Percentiles rank a stretch among this genome's conserved stretches.
Conservation (phyloP, 441 rosid genomes). For the Bocquillonia castaneifolia region DNA sequence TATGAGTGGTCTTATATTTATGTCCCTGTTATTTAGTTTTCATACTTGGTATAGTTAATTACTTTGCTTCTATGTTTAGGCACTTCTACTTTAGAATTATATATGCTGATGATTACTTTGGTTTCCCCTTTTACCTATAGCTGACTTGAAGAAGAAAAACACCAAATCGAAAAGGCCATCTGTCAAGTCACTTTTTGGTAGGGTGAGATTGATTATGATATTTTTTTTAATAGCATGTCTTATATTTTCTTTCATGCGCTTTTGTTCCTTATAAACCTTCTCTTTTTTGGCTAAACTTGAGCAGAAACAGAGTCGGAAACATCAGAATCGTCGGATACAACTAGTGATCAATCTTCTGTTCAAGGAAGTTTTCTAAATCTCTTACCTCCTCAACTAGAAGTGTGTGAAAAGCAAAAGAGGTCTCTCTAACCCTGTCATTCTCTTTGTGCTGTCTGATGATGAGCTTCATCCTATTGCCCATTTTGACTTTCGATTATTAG, state of each 20-base stretch:
- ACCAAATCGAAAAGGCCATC: conserved; percentile 88
- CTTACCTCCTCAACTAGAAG: conserved; percentile 38
- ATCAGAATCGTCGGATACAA: conserved; percentile 38
- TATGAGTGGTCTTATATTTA: neutral
- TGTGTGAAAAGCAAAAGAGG: conserved; percentile 30
- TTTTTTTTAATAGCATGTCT: conserved; percentile 9
- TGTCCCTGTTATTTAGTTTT: neutral
- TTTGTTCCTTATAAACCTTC: neutral
- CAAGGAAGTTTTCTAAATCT: conserved; percentile 48
- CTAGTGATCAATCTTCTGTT: conserved; percentile 30
- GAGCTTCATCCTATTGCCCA: conserved; percentile 10
- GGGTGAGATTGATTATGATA: conserved; percentile 15
- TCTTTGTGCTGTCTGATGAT: neutral
- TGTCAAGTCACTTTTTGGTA: conserved; percentile 93
- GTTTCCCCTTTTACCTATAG: conserved; percentile 21
- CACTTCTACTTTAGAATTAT: neutral
- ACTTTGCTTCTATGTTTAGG: neutral
- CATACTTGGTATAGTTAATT: neutral
- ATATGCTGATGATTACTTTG: neutral
- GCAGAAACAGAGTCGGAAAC: conserved; percentile 55
- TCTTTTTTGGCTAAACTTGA: conserved; percentile 10
- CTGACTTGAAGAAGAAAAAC: conserved; percentile 82
- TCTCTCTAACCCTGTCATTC: conserved; percentile 19
- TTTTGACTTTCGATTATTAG: neutral
- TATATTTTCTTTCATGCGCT: neutral